Base-by-base conservation (phyloP, 2,329 filamentous ascomycete genomes). In the Fusarium guadeloupense region DNA sequence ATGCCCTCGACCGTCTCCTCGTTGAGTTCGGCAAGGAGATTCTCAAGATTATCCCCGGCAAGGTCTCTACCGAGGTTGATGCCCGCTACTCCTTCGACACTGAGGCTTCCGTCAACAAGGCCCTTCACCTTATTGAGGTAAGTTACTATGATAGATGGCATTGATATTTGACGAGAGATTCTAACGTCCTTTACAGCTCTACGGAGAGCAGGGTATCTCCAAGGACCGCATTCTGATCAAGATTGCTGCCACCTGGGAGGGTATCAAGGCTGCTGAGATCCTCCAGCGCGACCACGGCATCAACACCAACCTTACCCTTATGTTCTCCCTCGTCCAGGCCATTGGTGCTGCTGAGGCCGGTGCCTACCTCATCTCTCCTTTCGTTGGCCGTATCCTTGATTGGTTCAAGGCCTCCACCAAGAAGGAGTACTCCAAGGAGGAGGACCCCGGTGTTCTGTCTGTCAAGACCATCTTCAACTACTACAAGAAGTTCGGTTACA, bases 401-500 rank as follows among this genome's bases (percentile, higher is more conserved):
- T 99, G 94, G 94, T 97, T 89, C 91, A 99, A 99, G 92, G 92
- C 92, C 57, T 83, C 88, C 71, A 91, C 88, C 79, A 96, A 96
- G 89, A 93, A 96, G 87, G 91, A 95, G 69, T 99, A 93, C 88
- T 74, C 84, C 77, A 86, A 92, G 78, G 83, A 91, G 80, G 91
- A 96, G 78, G 95, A 99, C 84, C 95, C 95, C 54, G 95, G 95
- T 84, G 95, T 99, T 80, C 86, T 92, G 83, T 94, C 90, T 68
- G 95, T 99, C 75, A 86, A 94, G 85, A 76, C 74, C 79, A 99
- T 99, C 84, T 99, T 90, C 89, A 95, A 99, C 88, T 99, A 99
- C 91, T 99, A 99, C 90, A 99, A 99, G 92, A 98, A 98, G 87
- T 92, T 83, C 79, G 92, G 91, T 79, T 97, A 99, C 89, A 97